Evolutionary conservation across 1,139 yeast genomes (phyloP).

Genomic region (Scheffersomyces lignicola): DNA sequence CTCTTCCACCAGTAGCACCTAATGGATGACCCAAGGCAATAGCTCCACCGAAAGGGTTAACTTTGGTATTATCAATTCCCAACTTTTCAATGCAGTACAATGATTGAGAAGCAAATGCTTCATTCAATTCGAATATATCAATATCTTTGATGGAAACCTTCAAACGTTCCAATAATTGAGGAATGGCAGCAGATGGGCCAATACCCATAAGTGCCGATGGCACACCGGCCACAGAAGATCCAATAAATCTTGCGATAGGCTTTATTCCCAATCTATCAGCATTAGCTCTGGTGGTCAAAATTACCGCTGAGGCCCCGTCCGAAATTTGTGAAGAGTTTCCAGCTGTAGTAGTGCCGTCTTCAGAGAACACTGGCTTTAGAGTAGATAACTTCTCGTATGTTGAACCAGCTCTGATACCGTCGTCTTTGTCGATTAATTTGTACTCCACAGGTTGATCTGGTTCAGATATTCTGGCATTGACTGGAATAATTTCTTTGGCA

Average conservation of each 20-base stretch:
- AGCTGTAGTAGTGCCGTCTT: constrained; percentile 40
- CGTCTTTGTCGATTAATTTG: constrained; percentile 23
- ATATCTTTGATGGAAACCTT: constrained; percentile 28
- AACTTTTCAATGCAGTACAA: constrained; percentile 31
- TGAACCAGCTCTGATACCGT: constrained; percentile 31
- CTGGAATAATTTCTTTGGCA: constrained; percentile 36
- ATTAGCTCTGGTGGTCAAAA: constrained; percentile 33
- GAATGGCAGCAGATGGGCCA: constrained; percentile 41
- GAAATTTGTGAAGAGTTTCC: constrained; percentile 45
- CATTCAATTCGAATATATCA: constrained; percentile 40
- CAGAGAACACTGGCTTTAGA: constrained; percentile 34
- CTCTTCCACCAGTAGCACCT: constrained; percentile 42
- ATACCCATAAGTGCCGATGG: constrained; percentile 40
- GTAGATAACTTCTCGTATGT: constrained; percentile 29
- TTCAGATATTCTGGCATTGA: constrained; percentile 22
- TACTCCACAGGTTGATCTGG: constrained; percentile 7
- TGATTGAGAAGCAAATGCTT: constrained; percentile 44
- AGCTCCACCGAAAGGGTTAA: constrained; percentile 45
- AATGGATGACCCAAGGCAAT: constrained; percentile 46
- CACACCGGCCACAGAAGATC: constrained; percentile 39
- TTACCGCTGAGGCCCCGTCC: constrained; percentile 43
- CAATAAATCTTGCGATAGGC: constrained; percentile 40
- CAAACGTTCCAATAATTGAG: constrained; percentile 27
- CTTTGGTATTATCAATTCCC: constrained; percentile 30
- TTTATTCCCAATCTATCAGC: constrained; percentile 36